Evolutionary conservation across 106 monocot genomes (phyloP).

Genomic region (Gastrodia elata): DNA sequence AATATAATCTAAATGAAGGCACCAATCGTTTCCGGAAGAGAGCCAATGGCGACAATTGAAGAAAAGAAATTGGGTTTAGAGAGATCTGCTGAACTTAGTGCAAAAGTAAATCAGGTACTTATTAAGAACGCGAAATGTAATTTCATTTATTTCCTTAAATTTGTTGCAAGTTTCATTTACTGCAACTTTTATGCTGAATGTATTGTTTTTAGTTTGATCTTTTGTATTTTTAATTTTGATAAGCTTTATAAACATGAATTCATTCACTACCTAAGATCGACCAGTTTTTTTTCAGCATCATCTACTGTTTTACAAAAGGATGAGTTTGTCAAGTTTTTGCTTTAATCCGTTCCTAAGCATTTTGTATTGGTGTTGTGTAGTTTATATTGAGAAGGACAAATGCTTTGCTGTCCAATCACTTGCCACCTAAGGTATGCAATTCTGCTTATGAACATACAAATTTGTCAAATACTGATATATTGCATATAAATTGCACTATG

Average conservation of each 20-base stretch:
- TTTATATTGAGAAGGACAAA: constrained; percentile 98
- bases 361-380: constrained; percentile 26
- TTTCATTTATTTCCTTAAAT: too few species aligned
- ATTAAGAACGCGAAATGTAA: neutral
- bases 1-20: constrained; percentile 26
- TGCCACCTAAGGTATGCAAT: constrained; percentile 87
- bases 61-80: constrained; percentile 78
- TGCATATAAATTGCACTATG: neutral
- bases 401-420: constrained; percentile 91
- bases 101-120: constrained; percentile 95
- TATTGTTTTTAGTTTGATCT: neutral
- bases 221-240: neutral
- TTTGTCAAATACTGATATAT: neutral
- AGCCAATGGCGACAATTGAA: constrained; percentile 60
- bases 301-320: neutral
- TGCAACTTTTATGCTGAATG: neutral
- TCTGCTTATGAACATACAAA: neutral
- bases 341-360: neutral
- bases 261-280: neutral
- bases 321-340: neutral
- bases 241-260: neutral
- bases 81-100: constrained; percentile 85
- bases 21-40: constrained; percentile 89
- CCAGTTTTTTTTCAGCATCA: neutral
- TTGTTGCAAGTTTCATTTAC: neutral